Evolutionary conservation across 805 yeast species (phyloP), one percentile per base, ranked within the genome.

Genomic region (Candida michaelii): DNA sequence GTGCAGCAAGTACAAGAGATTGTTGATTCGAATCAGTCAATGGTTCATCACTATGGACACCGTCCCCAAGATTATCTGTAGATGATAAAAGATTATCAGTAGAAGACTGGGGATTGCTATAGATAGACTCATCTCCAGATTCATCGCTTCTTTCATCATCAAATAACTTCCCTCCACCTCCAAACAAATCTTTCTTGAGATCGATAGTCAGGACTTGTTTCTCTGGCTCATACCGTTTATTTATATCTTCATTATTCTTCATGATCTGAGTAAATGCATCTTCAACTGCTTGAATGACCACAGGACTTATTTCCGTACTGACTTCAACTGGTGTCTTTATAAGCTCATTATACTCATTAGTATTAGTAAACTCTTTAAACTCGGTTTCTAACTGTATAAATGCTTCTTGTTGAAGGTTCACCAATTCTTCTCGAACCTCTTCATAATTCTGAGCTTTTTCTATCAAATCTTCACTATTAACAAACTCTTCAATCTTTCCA

Each of bases 211-310:
- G 42, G 2, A 30, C 23, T 27, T 39, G 39, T 6, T 30, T 13
- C 18, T 44, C 41, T 13, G 44, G 31, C 19, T 32, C 30, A 29
- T 42, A 39, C 4, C 33, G 6, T n/a, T 36, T 29, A 15, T 36
- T 43, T 10, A 30, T 32, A 16, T 43, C 46, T 13, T 27, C 40
- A 29, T 47, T 41, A 25, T 30, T 49, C 40, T 39, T 45, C 74
- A 77, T 76, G 25, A 83, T 82, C 47, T 81, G 79, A 19, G 74
- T 75, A 43, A 84, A 72, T 2, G 86, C 89, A 55, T 77, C 80
- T 53, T 82, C 86, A 14, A 83, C 85, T 0, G 88, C 87, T 40
- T 69, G 66, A 4, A 81, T 59, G 0, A 77, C 82, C 13, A 60
- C 66, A 4, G 52, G 45, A 31, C 45, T 46, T 4, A 49, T 40